Percentiles rank a stretch among this genome's conserved stretches.
Evolutionary conservation across 345 rosid genomes (phyloP).

Genomic region (Lagerstroemia speciosa): DNA sequence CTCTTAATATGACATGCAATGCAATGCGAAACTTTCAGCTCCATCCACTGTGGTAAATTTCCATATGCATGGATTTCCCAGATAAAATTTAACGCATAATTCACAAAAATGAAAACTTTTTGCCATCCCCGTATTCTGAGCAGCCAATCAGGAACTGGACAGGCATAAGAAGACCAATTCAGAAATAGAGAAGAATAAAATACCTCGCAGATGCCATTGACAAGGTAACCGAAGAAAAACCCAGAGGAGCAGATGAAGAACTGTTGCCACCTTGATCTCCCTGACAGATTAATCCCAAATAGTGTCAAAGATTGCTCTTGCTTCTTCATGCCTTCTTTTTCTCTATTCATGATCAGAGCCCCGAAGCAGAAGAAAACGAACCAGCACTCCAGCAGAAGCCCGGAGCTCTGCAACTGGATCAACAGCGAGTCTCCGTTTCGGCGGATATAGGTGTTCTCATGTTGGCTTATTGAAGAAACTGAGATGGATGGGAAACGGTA

Average conservation of each 20-base stretch:
- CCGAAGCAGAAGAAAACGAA: neutral
- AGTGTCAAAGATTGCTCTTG: conserved; percentile 54
- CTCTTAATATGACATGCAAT: neutral
- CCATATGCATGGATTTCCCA: neutral
- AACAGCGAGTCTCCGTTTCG: neutral
- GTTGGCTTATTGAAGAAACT: neutral
- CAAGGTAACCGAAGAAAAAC: conserved; percentile 89
- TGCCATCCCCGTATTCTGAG: neutral
- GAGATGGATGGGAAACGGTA: neutral
- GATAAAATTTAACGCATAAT: neutral
- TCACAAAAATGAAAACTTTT: neutral
- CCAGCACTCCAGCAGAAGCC: neutral
- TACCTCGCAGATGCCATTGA: conserved; percentile 94
- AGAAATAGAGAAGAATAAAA: neutral
- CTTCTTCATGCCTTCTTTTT: conserved; percentile 32
- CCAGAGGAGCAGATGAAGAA: conserved; percentile 90
- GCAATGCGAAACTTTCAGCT: neutral
- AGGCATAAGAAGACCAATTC: neutral
- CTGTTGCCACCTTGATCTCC: conserved; percentile 66
- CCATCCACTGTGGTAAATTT: neutral
- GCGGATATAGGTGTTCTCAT: neutral
- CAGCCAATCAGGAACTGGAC: too few relatives aligned
- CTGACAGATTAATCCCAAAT: conserved; percentile 67
- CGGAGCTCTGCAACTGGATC: neutral
- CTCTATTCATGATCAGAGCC: neutral